Evolutionary conservation across 2,329 filamentous ascomycete genomes (phyloP), one percentile per base, ranked within the genome.

Genomic region (Ampelomyces quisqualis): DNA sequence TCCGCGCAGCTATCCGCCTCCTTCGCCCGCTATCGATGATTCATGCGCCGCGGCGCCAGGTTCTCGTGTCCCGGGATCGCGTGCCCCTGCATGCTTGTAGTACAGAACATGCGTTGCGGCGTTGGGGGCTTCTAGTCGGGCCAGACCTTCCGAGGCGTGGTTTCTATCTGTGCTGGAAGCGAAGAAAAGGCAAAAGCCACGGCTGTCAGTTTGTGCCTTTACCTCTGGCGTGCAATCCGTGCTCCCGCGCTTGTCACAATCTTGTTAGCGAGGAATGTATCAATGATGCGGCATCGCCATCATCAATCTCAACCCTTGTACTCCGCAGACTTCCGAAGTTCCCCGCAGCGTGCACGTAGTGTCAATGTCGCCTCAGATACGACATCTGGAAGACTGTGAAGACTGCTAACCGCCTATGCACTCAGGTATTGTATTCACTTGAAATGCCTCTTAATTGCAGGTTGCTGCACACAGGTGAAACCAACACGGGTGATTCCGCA

Each of bases 41-140:
- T 20, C 21, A 31, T 34, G 30, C 31, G 37, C 18, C 23, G 19
- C 26, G 33, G 33, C 32, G 37, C 42, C 42, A 20, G 36, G 42
- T 40, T 45, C 36, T 29, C 28, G 24, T 28, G 20, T 5, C 38
- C 23, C 38, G 34, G 33, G 22, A 18, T 23, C 21, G 27, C 10
- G 2, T 41, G 40, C 51, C 51, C 47, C 47, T 53, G 51, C 51
- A 49, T 47, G 26, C 11, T 30, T 35, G 20, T 38, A 39, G 41
- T 39, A 47, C 41, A 43, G 38, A 43, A 40, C 39, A 44, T 47
- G 38, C 38, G 35, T 43, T 34, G 30, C 40, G 23, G 40, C 37
- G 37, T 39, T 30, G 27, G 34, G 27, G 30, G 17, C 17, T 17
- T 35, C 31, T 26, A 15, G 14, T 13, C 26, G 24, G 33, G 20